A percentile compares a stretch with the other conserved stretches of the same genome.
Conservation (phyloP, 202 grass and related monocot genomes). For the Schoenoplectus triqueter region DNA sequence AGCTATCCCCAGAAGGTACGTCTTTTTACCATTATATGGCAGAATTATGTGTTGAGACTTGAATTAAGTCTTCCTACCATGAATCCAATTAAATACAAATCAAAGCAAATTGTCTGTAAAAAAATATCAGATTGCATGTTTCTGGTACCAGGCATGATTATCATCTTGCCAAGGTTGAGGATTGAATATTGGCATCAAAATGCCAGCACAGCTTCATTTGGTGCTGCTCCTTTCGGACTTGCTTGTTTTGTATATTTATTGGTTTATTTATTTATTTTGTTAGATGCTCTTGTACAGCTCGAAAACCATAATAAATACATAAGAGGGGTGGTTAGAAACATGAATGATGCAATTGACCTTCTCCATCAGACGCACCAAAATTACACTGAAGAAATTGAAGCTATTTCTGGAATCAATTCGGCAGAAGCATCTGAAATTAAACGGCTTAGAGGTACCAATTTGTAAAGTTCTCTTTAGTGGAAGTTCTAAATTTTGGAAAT, state of each 20-base stretch:
- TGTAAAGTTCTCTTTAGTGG: slow-evolving; percentile 17
- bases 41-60: not conserved
- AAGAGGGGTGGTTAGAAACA: slow-evolving; percentile 66
- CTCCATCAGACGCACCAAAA: slow-evolving; percentile 68
- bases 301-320: slow-evolving; percentile 75
- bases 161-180: not conserved
- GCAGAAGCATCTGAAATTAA: slow-evolving; percentile 76
- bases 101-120: slow-evolving; percentile 3
- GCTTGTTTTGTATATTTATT: slow-evolving; percentile 34
- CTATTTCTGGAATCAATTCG: slow-evolving; percentile 58
- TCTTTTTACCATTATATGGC: slow-evolving; percentile 9
- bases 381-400: slow-evolving; percentile 70
- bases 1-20: slow-evolving; percentile 74
- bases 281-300: slow-evolving; percentile 78
- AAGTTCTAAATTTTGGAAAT: not conserved
- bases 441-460: slow-evolving; percentile 70
- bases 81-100: not conserved
- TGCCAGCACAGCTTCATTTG: slow-evolving; percentile 15
- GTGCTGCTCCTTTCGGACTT: slow-evolving; percentile 25
- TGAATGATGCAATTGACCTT: slow-evolving; percentile 62
- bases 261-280: slow-evolving; percentile 45
- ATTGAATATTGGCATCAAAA: not conserved
- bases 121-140: slow-evolving; percentile 14
- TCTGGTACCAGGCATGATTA: not conserved
- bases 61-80: not conserved